Conservation (phyloP, 2,329 filamentous ascomycete genomes). For the Hymenotorrendiella dingleyae region DNA sequence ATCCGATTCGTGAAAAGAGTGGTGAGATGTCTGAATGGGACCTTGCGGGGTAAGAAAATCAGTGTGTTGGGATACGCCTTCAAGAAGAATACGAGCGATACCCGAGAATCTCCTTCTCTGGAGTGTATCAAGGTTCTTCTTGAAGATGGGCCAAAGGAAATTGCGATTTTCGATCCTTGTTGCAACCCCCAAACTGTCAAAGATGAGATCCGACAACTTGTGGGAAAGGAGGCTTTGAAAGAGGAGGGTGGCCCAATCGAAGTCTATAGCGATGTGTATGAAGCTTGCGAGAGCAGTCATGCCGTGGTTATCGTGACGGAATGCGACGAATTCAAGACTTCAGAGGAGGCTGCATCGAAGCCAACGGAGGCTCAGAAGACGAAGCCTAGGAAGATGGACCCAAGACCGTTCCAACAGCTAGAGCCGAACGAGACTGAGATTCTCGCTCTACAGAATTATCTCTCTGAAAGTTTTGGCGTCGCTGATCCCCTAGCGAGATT, state of each 20-base stretch:
- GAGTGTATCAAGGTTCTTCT: conserved; percentile 61
- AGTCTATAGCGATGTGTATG: conserved; percentile 37
- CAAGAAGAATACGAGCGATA: conserved; percentile 75
- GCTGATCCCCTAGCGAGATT: conserved; percentile 23
- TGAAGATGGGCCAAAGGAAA: conserved; percentile 56
- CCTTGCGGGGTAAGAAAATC: conserved; percentile 63
- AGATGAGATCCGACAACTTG: conserved; percentile 32
- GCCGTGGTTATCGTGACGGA: conserved; percentile 47
- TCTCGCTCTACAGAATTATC: conserved; percentile 15
- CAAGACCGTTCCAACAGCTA: conserved; percentile 19
- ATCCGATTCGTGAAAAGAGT: conserved; percentile 62
- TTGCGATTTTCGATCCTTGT: conserved; percentile 63
- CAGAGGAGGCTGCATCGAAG: conserved; percentile 2
- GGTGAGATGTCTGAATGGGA: conserved; percentile 62
- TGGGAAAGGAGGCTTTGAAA: conserved; percentile 27
- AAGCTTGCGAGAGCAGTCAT: conserved; percentile 39
- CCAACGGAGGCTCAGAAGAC: not conserved
- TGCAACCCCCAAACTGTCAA: conserved; percentile 35
- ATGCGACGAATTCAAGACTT: conserved; percentile 45
- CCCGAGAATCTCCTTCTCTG: conserved; percentile 63
- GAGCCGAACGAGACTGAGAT: conserved; percentile 21
- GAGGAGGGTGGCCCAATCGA: conserved; percentile 31
- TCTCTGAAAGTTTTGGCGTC: conserved; percentile 2
- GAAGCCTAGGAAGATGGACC: conserved; percentile 9
- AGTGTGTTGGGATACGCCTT: conserved; percentile 71